A percentile compares a stretch with the other conserved stretches of the same genome.
phyloP scores from a whole-genome alignment of 2,329 filamentous ascomycete species.

The Ophiostoma novo-ulmi region DNA sequence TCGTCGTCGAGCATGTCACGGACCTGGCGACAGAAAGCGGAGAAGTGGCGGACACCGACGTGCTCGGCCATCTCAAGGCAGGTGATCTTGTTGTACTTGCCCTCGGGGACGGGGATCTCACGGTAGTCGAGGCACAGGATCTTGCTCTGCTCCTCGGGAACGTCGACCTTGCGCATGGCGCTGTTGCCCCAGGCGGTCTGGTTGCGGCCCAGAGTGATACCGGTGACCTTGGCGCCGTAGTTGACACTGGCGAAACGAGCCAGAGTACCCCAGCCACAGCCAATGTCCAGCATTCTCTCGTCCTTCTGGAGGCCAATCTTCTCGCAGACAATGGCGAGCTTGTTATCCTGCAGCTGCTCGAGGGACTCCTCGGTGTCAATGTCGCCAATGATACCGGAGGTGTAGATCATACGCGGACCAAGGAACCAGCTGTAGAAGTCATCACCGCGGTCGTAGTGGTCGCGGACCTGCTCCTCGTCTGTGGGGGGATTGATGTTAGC shows the following conservation, averaged over 20 bases:
- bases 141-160: conserved; percentile 80
- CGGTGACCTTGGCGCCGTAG: conserved; percentile 77
- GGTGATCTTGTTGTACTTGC: conserved; percentile 88
- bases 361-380: conserved; percentile 81
- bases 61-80: conserved; percentile 99
- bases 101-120: conserved; percentile 75
- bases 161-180: conserved; percentile 73
- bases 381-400: conserved; percentile 87
- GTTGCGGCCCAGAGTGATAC: conserved; percentile 91
- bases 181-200: conserved; percentile 96
- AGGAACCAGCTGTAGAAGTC: conserved; percentile 99
- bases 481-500: conserved; percentile 12
- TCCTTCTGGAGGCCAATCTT: conserved; percentile 82
- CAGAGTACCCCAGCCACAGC: conserved; percentile 96
- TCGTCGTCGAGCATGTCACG: conserved; percentile 96
- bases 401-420: conserved; percentile 98
- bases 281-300: conserved; percentile 85
- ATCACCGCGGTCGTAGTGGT: conserved; percentile 95
- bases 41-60: conserved; percentile 87
- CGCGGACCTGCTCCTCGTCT: conserved; percentile 97
- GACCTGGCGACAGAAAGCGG: conserved; percentile 75
- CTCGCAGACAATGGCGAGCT: conserved; percentile 89
- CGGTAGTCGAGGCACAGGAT: conserved; percentile 97
- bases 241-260: conserved; percentile 88
- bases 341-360: conserved; percentile 96